A percentile compares a stretch with the other conserved stretches of the same genome.
phyloP scores from a whole-genome alignment of 2,329 filamentous ascomycete species.

The Epicoccum sorghinum region DNA sequence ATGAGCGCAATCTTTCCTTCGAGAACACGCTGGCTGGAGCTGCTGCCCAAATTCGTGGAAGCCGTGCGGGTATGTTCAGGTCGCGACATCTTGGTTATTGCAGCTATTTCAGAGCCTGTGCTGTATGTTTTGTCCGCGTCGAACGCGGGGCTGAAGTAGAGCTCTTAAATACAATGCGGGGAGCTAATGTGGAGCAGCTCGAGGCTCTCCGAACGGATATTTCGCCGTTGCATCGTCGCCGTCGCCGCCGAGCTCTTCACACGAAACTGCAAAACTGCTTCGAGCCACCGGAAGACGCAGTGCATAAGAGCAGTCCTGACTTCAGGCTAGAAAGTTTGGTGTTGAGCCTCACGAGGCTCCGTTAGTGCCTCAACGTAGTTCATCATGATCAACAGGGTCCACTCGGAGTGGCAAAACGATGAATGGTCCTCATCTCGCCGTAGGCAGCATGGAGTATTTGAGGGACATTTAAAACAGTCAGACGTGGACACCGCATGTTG shows the following conservation, averaged over 20 bases:
- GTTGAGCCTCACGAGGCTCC: conserved; percentile 6
- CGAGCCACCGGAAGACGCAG: conserved; percentile 8
- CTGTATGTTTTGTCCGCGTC: neutral
- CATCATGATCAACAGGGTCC: conserved; percentile 17
- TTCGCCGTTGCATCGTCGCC: conserved; percentile 16
- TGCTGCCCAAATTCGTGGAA: conserved; percentile 48
- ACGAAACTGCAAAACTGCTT: conserved; percentile 5
- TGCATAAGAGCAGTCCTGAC: conserved; percentile 1
- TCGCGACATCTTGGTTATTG: conserved; percentile 45
- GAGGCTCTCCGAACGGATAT: conserved; percentile 15
- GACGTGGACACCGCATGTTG: neutral
- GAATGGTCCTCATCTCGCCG: neutral
- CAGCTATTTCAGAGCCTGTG: neutral
- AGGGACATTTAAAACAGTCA: neutral
- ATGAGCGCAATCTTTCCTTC: conserved; percentile 80
- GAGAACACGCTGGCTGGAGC: conserved; percentile 45
- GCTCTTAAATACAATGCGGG: conserved; percentile 18
- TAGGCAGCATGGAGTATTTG: neutral
- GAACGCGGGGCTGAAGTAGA: conserved; percentile 7
- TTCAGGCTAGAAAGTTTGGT: conserved; percentile 4
- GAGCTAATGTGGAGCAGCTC: conserved; percentile 15
- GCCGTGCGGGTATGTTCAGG: conserved; percentile 43
- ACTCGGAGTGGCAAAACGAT: neutral
- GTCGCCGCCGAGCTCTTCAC: conserved; percentile 11
- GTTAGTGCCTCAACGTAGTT: conserved; percentile 14